Evolutionary conservation across 805 yeast species (phyloP), one percentile per base, ranked within the genome.

Genomic region (Myxozyma mucilagina): DNA sequence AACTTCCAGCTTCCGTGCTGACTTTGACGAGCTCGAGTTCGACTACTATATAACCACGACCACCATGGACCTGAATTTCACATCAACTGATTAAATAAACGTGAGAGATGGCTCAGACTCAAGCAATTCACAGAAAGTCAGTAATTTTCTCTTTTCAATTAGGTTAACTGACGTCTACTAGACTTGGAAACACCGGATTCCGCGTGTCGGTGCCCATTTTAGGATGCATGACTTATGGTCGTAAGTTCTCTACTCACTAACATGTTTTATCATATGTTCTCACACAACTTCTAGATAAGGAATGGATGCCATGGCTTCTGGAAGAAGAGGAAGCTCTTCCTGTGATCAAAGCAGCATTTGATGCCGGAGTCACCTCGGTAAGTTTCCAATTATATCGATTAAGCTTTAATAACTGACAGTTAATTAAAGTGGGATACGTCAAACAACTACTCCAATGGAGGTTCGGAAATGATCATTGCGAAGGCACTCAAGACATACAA

Each of bases 401-500:
- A 16, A 39, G 7, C n/a, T 29, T 39, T 11, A 38, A 8, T 20
- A 2, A 9, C 18, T 4, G 34, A 24, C 14, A 38, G 10, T 7
- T n/a, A 13, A 8, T 36, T 34, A 6, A 9, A 61, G 62, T 61
- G 65, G 60, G 81, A 78, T 53, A 78, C 81, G 2, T 81, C 81
- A 4, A 72, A 78, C 57, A 69, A 67, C 4, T 80, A 80, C 67
- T 77, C 81, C 34, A 72, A 76, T 64, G 83, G 82, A 4, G 53
- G 62, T 1, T 74, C 78, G 4, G 81, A 78, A 60, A 61, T 61
- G 18, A 57, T 83, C 2, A 52, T 84, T 13, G 84, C 85, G 18
- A 81, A 82, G 69, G 84, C 83, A 67, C 66, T 84, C 61, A 77
- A 78, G 64, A 75, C 76, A 60, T 83, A 76, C 72, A 73, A 79